Conservation (phyloP, 2,329 filamentous ascomycete genomes). For the Calonectria naviculata region DNA sequence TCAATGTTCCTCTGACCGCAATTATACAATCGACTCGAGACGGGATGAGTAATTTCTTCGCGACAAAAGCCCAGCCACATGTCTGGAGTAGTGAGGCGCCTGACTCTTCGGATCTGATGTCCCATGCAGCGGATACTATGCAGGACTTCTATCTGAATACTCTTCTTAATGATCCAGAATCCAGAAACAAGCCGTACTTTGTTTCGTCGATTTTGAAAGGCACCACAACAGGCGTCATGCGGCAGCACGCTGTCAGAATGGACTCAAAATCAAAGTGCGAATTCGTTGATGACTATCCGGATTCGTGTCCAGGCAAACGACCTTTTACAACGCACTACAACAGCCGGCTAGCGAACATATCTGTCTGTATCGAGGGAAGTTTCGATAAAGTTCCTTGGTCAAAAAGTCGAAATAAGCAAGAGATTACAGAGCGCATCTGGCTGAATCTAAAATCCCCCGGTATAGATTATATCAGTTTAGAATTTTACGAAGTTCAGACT, state of each 20-base stretch:
- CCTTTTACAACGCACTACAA: slow-evolving; percentile 4
- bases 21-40: neutral
- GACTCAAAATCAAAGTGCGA: slow-evolving; percentile 13
- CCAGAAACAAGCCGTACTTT: neutral
- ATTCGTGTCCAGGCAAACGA: neutral
- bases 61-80: neutral
- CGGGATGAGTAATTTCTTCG: neutral
- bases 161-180: neutral
- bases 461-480: neutral
- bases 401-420: slow-evolving; percentile 21
- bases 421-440: slow-evolving; percentile 17
- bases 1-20: neutral
- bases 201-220: slow-evolving; percentile 11
- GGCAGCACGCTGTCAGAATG: slow-evolving; percentile 20
- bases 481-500: neutral
- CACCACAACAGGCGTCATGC: slow-evolving; percentile 11
- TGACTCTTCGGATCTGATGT: too few species aligned
- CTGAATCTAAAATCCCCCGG: neutral
- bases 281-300: neutral
- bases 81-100: neutral
- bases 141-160: neutral
- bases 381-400: slow-evolving; percentile 7
- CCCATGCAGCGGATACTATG: neutral
- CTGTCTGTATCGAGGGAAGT: slow-evolving; percentile 18
- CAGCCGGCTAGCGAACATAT: neutral